Base-by-base conservation (phyloP, 1,284 basidiomycete genomes). In the Ustilago esculenta region DNA sequence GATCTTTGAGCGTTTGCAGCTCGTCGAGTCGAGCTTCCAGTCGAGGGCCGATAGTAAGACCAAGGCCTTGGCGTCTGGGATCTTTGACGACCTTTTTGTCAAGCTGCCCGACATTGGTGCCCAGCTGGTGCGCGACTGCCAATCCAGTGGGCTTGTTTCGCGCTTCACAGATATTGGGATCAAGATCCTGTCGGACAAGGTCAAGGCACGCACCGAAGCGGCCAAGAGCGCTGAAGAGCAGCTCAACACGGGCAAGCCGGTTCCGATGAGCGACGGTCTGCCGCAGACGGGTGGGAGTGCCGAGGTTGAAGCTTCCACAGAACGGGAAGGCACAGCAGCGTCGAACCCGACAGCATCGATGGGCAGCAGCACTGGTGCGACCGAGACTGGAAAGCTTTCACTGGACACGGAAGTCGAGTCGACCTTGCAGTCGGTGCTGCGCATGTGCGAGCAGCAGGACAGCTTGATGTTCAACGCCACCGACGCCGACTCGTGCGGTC, bases 41-140 rank as follows among this genome's bases (percentile, higher is more conserved):
- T 42, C 71, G n/a, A 63, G 69, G 20, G 59, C 59, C 14, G 69
- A 74, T 17, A 58, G 64, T 30, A 68, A 59, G 61, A 64, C 56
- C 35, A 63, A 47, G 24, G 41, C 64, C 2, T 30, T 73, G 25
- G 71, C 67, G 6, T 37, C 56, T 11, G 67, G 49, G 8, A 54
- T 66, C 50, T 73, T 64, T 40, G 51, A 61, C 43, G 64, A 61
- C 24, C 43, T 67, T 10, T 72, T 72, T 27, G 39, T 72, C 3
- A 25, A 33, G 4, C 35, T 59, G 52, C 64, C 59, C 2, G 53
- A 57, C 18, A 46, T 61, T 25, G 68, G 68, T 3, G 50, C 53
- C 12, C 63, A 71, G 45, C 39, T 71, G 20, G 49, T 71, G 40
- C 58, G 63, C 37, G 63, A 63, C 33, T 53, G 61, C 30, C 53